These are phyloP conservation scores for Asterionellopsis glacialis DNA, from an alignment of 108 stramenopile genomes.

Conservation along the genomic window DNA sequence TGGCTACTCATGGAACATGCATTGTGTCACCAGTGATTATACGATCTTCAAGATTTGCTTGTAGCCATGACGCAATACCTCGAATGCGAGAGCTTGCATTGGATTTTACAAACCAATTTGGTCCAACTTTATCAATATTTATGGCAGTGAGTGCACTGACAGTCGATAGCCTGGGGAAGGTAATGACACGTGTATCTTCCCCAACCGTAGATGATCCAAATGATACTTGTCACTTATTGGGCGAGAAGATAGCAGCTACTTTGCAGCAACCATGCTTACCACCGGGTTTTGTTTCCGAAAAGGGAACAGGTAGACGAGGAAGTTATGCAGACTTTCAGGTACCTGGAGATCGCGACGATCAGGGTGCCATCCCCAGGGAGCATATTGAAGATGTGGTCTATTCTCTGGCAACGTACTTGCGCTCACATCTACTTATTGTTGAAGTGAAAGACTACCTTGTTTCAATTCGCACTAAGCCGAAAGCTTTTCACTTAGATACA, in stretches of 20 bases:
- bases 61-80: conserved; percentile 31
- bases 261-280: conserved; percentile 1
- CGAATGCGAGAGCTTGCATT: conserved; percentile 43
- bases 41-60: conserved; percentile 37
- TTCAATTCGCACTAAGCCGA: conserved; percentile 6
- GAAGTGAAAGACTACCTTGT: conserved; percentile 58
- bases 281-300: background rate
- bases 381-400: conserved; percentile 47
- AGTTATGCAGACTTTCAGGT: background rate
- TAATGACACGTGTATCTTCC: conserved; percentile 20
- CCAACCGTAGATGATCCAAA: conserved; percentile 20
- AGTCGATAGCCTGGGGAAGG: background rate
- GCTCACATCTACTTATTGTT: conserved; percentile 46
- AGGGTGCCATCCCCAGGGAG: conserved; percentile 3
- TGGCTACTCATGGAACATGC: conserved; percentile 49
- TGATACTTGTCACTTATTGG: conserved; percentile 13
- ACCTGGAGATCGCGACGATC: background rate
- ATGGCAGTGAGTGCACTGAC: conserved; percentile 40
- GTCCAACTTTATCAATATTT: conserved; percentile 18
- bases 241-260: conserved; percentile 5
- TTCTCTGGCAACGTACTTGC: conserved; percentile 61
- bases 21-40: conserved; percentile 51
- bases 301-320: background rate
- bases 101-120: conserved; percentile 68
- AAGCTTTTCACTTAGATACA: too few relatives aligned